Evolutionary conservation across 139 green algal genomes (phyloP).

Genomic region (Chlamydomonas schloesseri): DNA sequence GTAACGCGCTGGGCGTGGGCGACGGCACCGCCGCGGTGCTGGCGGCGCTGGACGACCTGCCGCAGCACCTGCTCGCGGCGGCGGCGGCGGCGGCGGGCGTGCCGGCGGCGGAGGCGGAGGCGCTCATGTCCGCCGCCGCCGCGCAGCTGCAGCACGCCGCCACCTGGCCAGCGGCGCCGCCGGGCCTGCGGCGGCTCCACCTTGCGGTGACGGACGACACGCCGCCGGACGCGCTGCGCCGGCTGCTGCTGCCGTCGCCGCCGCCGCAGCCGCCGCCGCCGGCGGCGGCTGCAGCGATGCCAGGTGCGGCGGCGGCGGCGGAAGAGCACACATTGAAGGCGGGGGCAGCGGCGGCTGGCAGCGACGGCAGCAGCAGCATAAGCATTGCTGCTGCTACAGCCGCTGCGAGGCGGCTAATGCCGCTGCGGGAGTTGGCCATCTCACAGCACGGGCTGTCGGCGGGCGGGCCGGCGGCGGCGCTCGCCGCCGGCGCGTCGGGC

Average conservation of each 20-base stretch:
- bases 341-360: too few relatives aligned
- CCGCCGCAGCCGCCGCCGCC: too few relatives aligned
- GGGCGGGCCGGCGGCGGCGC: too few relatives aligned
- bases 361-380: too few relatives aligned
- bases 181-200: neutral
- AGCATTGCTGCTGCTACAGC: too few relatives aligned
- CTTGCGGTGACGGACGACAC: neutral
- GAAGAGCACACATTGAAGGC: too few relatives aligned
- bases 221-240: neutral
- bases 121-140: neutral
- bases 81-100: neutral
- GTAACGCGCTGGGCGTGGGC: too few relatives aligned
- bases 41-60: too few relatives aligned
- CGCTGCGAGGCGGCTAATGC: too few relatives aligned
- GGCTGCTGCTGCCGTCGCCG: slow-evolving; percentile 1
- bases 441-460: neutral
- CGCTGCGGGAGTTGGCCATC: neutral
- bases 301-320: too few relatives aligned
- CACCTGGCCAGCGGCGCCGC: neutral
- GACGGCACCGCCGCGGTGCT: neutral
- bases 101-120: neutral
- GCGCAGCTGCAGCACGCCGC: neutral
- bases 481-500: neutral
- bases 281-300: too few relatives aligned
- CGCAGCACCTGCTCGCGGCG: too few relatives aligned